Conservation (phyloP, 2,329 filamentous ascomycete species). For the Corniculantispora saksenae region DNA sequence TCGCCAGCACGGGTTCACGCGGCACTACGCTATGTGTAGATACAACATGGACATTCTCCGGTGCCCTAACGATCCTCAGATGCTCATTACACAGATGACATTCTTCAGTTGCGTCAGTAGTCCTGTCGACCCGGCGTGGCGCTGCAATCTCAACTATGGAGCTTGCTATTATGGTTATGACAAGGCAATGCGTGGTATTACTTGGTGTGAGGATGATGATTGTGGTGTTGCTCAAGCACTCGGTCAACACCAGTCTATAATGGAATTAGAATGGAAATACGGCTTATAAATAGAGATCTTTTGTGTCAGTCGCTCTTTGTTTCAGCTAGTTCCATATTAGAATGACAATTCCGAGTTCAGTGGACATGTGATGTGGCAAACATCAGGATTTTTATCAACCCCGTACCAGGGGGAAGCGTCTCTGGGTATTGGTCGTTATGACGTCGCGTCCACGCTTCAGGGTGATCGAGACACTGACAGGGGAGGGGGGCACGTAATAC, state of each 20-base stretch:
- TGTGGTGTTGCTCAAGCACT: neutral
- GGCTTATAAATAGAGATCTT: no score
- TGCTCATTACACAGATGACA: neutral
- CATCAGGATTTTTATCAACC: no score
- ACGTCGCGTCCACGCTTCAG: no score
- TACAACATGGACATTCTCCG: neutral
- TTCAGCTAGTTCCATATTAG: no score
- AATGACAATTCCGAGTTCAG: no score
- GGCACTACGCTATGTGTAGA: neutral
- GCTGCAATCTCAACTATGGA: neutral
- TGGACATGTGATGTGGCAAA: no score
- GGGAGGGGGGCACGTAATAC: neutral
- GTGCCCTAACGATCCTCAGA: neutral
- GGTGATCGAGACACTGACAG: neutral
- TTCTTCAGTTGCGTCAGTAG: neutral
- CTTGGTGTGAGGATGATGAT: slow-evolving; percentile 11
- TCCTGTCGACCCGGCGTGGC: neutral
- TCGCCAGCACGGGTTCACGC: neutral
- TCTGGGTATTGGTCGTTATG: no score
- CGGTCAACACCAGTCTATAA: neutral
- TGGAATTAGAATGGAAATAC: neutral
- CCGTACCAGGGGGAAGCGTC: no score
- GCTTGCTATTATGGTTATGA: neutral
- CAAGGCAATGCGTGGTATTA: slow-evolving; percentile 12
- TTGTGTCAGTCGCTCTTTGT: no score